phyloP scores from a whole-genome alignment of 73 alveolate species.

The Uronychia binucleata region DNA sequence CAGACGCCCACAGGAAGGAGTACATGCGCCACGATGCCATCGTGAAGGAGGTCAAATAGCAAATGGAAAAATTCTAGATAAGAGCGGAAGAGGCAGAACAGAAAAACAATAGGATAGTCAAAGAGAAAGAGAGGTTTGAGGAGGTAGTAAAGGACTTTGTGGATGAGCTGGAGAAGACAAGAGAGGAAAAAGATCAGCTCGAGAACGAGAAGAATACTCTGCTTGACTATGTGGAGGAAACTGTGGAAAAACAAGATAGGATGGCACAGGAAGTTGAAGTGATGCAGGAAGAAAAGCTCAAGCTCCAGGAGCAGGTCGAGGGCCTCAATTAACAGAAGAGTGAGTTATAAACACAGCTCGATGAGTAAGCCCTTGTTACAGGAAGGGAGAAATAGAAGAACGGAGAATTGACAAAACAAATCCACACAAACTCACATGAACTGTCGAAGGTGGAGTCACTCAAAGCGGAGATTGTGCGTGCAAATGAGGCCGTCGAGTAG shows the following conservation, averaged over 20 bases:
- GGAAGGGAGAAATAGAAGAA: neutral
- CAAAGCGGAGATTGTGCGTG: neutral
- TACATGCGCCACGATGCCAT: neutral
- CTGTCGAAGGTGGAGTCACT: neutral
- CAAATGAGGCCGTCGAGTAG: neutral
- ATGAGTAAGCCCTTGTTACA: neutral
- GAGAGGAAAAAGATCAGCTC: neutral
- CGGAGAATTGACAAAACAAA: neutral
- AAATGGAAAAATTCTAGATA: neutral
- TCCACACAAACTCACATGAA: too few relatives aligned
- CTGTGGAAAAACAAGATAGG: slow-evolving; percentile 1
- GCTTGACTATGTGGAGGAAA: neutral
- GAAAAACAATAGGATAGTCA: too few relatives aligned
- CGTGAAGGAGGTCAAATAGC: neutral
- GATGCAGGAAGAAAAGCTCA: neutral
- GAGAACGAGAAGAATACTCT: neutral
- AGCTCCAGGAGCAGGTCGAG: neutral
- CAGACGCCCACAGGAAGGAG: neutral
- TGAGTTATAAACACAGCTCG: neutral
- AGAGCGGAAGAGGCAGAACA: too few relatives aligned
- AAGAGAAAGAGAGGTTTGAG: too few relatives aligned
- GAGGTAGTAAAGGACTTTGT: too few relatives aligned
- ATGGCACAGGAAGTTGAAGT: neutral
- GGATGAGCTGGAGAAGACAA: neutral
- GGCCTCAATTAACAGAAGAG: too few relatives aligned